Evolutionary conservation across 352 stramenopile genomes (phyloP).

Genomic region (Ophiocytium majus): DNA sequence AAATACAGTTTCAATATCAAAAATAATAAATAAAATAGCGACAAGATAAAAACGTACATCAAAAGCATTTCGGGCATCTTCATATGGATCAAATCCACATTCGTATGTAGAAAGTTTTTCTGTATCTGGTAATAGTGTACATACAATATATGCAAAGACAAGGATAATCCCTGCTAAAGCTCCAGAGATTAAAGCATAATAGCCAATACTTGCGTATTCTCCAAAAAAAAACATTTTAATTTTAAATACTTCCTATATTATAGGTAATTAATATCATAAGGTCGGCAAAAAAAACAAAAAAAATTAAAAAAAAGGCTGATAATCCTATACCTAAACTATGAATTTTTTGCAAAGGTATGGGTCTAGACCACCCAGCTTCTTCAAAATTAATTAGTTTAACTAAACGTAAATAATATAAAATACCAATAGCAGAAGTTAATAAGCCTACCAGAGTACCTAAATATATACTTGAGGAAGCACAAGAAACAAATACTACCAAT

Average conservation of each 20-base stretch:
- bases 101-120: too few relatives aligned
- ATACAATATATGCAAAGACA: too few relatives aligned
- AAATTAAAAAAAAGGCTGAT: conserved; percentile 9
- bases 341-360: background rate
- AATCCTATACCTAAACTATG: conserved; percentile 1
- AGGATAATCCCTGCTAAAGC: too few relatives aligned
- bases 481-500: background rate
- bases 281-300: conserved; percentile 9
- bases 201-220: too few relatives aligned
- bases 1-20: background rate
- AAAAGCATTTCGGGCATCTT: too few relatives aligned
- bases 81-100: too few relatives aligned
- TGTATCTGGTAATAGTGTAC: too few relatives aligned
- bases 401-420: conserved; percentile 20
- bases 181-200: too few relatives aligned
- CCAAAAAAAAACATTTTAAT: too few relatives aligned
- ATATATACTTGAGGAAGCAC: background rate
- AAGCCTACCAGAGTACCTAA: background rate
- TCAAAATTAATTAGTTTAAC: conserved; percentile 12
- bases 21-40: background rate
- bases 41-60: background rate
- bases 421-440: conserved; percentile 7
- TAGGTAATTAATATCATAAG: background rate
- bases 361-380: background rate
- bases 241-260: too few relatives aligned